Evolutionary conservation across 177 flowering plant species (phyloP), one percentile per base, ranked within the genome.

Genomic region (Vitis hybrid): DNA sequence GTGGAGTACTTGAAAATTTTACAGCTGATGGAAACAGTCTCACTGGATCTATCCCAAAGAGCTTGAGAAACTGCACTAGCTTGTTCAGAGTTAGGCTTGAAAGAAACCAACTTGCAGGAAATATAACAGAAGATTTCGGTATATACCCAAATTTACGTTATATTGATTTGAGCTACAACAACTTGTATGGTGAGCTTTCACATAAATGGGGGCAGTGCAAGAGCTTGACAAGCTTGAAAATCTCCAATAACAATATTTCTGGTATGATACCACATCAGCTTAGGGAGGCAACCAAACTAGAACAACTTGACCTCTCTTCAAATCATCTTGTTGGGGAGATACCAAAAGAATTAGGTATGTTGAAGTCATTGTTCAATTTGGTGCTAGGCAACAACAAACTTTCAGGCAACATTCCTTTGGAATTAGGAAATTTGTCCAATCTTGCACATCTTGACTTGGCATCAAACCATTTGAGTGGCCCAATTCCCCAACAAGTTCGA

Each of bases 251-350:
- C 32, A 12, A 21, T 1, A 34, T 75, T 12, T 40, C 48, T 3
- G 78, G 78, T 5, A 40, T 9, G n/a, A 75, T 75, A 58, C 78
- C 78, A 3, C 50, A 70, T 3, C 61, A 70, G 67, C 48, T 75
- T 55, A 52, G 56, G 14, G 54, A 60, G 2, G 7, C 70, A 3
- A 21, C 62, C 0, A 32, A 0, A 12, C 60, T 75, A 10, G 62
- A 65, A 17, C 12, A 52, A 17, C 49, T 67, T 2, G 71, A 73
- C 61, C 63, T 73, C 9, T 66, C 70, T 8, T 60, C 66, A 2
- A 73, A 73, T 48, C 18, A 54, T 5, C 66, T 73, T 23, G 52
- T 30, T 1, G 75, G 75, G 1, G 40, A 45, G 12, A 61, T 73
- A 12, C 75, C 75, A 52, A 61, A 2, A 14, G 66, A 73, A 48